Conservation (phyloP, 177 flowering plant species). For the Vitis hybrid region DNA sequence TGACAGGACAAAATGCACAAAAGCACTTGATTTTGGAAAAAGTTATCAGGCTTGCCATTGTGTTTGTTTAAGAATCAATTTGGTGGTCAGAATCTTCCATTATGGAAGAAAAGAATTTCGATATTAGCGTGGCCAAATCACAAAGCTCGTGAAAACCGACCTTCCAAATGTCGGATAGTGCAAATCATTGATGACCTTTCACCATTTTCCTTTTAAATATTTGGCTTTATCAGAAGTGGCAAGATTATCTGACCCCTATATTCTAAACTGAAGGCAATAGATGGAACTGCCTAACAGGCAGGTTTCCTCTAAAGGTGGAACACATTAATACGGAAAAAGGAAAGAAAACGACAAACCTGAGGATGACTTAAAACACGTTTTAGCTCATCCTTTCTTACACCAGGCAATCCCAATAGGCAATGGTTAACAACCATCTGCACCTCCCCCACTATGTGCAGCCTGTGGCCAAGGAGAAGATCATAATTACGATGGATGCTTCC, state of each 20-base stretch:
- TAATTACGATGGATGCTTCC: constrained; percentile 91
- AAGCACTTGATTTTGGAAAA: too few relatives aligned
- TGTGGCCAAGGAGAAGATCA: constrained; percentile 85
- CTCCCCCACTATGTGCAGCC: constrained; percentile 85
- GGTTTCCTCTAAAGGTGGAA: background rate
- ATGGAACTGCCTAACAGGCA: background rate
- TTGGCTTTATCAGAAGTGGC: background rate
- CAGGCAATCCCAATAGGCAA: constrained; percentile 79
- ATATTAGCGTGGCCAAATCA: background rate
- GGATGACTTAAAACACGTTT: constrained; percentile 81
- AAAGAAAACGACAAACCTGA: constrained; percentile 41
- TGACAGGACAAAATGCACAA: too few relatives aligned
- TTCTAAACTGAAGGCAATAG: background rate
- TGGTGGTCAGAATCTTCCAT: background rate
- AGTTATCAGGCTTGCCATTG: too few relatives aligned
- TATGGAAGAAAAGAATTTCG: background rate
- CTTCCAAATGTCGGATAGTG: background rate
- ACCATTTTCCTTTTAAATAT: background rate
- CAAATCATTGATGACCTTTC: background rate
- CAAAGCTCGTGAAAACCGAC: background rate
- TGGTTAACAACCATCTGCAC: constrained; percentile 72
- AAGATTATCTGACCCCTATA: background rate
- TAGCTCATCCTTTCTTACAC: constrained; percentile 64
- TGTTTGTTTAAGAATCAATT: background rate
- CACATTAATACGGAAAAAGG: background rate